Evolutionary conservation across 108 stramenopile genomes (phyloP), one percentile per base, ranked within the genome.

Genomic region (Nitzschia sp.): DNA sequence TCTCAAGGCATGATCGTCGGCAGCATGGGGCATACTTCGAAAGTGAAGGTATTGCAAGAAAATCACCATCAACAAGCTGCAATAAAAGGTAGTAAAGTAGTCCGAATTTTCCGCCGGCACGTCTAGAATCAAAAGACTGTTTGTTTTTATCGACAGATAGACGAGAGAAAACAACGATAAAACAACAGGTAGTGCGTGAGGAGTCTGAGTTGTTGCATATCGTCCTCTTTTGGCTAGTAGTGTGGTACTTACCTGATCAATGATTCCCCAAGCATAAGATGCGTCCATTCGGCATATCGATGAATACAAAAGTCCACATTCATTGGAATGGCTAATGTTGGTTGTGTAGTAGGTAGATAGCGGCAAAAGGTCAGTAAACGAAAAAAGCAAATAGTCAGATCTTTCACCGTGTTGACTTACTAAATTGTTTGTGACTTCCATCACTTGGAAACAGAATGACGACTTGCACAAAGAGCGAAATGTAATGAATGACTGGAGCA

Each of bases 251-350:
- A n/a, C n/a, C n/a, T 71, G 60, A 91, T 34, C 11, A 91, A 58
- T 23, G 75, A 68, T 55, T 91, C 90, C 0, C 90, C 90, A 24
- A 91, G 68, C 84, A 91, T 84, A n/a, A 91, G 69, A 83, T 88
- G 81, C 28, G 57, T 81, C 85, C 83, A 91, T 61, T 91, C 90
- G 35, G 84, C 87, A 38, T 85, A 78, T 0, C 91, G 77, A 74
- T 92, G 91, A 27, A 86, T 87, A 51, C 57, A 46, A 70, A 81
- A 89, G 28, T 89, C 81, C 13, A 86, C 73, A 60, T 90, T 85
- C 68, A 86, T 72, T 0, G 55, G 45, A 18, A 57, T 63, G 5
- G 33, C 64, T 56, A 25, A 6, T 19, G 3, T 31, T 35, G 9
- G 34, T 21, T 24, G 17, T 32, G n/a, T 3, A 25, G 4, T 53